These are phyloP conservation scores for Penicillium italicum DNA, from an alignment of 2,329 filamentous ascomycete species.

Conservation along the genomic window DNA sequence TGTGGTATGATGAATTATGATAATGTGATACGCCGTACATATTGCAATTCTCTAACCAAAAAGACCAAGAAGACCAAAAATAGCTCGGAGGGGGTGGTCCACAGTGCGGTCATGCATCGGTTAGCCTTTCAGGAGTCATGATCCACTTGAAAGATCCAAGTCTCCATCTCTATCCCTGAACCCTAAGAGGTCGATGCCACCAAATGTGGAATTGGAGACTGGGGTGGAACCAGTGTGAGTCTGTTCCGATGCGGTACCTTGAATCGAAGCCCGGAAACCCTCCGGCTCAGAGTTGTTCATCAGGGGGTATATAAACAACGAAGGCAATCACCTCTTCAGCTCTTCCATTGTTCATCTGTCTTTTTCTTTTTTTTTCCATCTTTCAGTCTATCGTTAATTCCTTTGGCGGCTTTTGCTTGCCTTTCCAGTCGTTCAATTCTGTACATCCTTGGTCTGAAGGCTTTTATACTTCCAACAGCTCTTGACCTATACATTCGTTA, in stretches of 20 bases:
- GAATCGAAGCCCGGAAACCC: background rate
- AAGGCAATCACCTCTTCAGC: slow-evolving; percentile 20
- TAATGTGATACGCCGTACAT: background rate
- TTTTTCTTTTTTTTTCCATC: slow-evolving; percentile 23
- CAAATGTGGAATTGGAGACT: slow-evolving; percentile 23
- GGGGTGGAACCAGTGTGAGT: slow-evolving; percentile 17
- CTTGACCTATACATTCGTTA: slow-evolving; percentile 21
- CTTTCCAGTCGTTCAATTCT: slow-evolving; percentile 17
- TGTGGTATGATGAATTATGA: background rate
- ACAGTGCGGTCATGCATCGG: slow-evolving; percentile 14
- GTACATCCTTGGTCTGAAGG: slow-evolving; percentile 10
- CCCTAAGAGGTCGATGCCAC: slow-evolving; percentile 20
- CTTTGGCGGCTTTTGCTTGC: slow-evolving; percentile 18
- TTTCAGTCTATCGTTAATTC: slow-evolving; percentile 35
- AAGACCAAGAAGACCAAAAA: slow-evolving; percentile 1
- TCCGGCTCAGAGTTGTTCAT: slow-evolving; percentile 14
- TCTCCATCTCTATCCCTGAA: slow-evolving; percentile 14
- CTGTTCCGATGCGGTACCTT: slow-evolving; percentile 7
- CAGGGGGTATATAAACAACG: slow-evolving; percentile 38
- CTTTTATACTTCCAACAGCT: slow-evolving; percentile 17
- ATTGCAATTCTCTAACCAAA: slow-evolving; percentile 8
- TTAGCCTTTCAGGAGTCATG: slow-evolving; percentile 8
- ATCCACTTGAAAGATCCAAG: slow-evolving; percentile 19
- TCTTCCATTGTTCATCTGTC: slow-evolving; percentile 1
- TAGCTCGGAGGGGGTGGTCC: slow-evolving; percentile 12